Percentiles rank a stretch among this genome's conserved stretches.
Conservation (phyloP, 805 yeast genomes). For the Sporopachydermia lactativora region DNA sequence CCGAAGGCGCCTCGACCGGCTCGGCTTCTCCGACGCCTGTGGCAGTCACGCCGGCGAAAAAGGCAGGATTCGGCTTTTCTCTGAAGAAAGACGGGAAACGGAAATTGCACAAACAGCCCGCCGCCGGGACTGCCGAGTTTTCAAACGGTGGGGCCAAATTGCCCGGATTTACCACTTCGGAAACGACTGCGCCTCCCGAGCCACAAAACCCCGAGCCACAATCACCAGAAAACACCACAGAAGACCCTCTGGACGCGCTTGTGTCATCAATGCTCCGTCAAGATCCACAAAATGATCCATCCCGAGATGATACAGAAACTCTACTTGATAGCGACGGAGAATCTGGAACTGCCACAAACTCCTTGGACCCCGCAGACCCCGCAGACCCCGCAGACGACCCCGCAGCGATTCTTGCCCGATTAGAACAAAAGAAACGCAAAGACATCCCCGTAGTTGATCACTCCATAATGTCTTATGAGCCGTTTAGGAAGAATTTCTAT, state of each 20-base stretch:
- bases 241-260: constrained; percentile 34
- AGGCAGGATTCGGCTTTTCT: constrained; percentile 3
- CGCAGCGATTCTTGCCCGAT: constrained; percentile 18
- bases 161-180: constrained; percentile 1
- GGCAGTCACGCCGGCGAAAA: constrained; percentile 2
- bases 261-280: constrained; percentile 20
- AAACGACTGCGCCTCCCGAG: constrained; percentile 4
- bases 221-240: constrained; percentile 16
- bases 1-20: constrained; percentile 2
- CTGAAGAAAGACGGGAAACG: constrained; percentile 7
- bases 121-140: constrained; percentile 1
- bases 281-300: no score
- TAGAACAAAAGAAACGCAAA: constrained; percentile 28
- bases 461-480: constrained; percentile 28
- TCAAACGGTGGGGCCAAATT: constrained; percentile 4
- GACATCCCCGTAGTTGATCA: constrained; percentile 35
- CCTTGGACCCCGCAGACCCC: no score
- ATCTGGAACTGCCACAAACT: neutral
- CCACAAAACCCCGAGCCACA: constrained; percentile 9
- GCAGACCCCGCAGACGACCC: no score
- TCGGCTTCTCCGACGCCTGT: constrained; percentile 6
- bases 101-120: constrained; percentile 2
- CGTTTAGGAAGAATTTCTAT: constrained; percentile 51
- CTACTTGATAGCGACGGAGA: constrained; percentile 4
- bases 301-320: constrained; percentile 7